Evolutionary conservation across 495 filamentous ascomycete species (phyloP), one percentile per base, ranked within the genome.

Genomic region (Xeromyces bisporus): DNA sequence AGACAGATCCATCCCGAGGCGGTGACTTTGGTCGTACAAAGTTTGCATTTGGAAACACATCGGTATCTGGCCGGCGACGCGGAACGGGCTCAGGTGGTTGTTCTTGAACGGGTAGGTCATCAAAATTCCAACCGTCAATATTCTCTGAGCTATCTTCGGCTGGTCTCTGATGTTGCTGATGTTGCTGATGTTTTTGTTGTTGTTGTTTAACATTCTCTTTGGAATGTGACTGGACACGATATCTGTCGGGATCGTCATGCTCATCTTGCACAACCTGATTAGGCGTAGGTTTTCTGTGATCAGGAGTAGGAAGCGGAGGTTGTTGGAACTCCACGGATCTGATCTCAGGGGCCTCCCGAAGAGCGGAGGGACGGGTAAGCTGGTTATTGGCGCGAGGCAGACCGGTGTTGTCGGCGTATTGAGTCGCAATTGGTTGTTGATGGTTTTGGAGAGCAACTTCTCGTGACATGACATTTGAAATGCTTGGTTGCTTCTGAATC

Each of bases 121-220:
- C 80, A 45, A 97, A 97, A 48, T 89, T 82, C 89, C 89, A 97
- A 7, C 67, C 77, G 51, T 92, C 86, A 3, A 65, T 48, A 37
- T 89, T 78, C 13, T 60, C 52, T 0, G 46, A 38, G 29, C 31
- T 29, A n/a, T 66, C 61, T 15, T 71, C 47, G 2, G 34, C 27
- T 11, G 25, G 27, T n/a, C 47, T 45, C 30, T 51, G 47, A 15
- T 33, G 31, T 10, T 48, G 48, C 14, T 34, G 32, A n/a, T n/a
- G n/a, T n/a, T n/a, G n/a, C n/a, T n/a, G n/a, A n/a, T n/a, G 27
- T n/a, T 48, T 45, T 30, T 51, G 47, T 15, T 33, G 31, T 10
- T 48, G 48, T 15, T 34, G 32, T 11, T 46, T 42, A 18, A 35
- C 9, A 33, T 43, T 62, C 46, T 49, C 63, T 44, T 43, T 54